Evolutionary conservation across 2,329 filamentous ascomycete species (phyloP).

Genomic region (Chaetomiaceae sp.): DNA sequence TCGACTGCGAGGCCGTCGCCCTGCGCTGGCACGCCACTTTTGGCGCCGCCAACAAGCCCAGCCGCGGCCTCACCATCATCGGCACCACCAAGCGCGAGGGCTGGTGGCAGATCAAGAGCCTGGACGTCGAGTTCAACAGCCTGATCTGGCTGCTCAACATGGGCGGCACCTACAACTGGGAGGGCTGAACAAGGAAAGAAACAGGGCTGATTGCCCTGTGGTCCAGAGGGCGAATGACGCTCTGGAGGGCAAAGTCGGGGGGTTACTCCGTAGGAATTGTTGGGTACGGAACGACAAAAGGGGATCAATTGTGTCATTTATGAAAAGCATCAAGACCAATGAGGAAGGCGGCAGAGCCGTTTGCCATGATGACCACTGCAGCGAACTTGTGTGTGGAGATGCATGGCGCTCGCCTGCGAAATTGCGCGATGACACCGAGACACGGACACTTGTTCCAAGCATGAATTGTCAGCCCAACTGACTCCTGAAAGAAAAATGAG

Average conservation of each 20-base stretch:
- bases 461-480: too few relatives aligned
- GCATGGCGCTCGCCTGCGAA: slow-evolving; percentile 3
- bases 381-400: slow-evolving; percentile 12
- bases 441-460: too few relatives aligned
- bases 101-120: slow-evolving; percentile 29
- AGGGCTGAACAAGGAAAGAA: slow-evolving; percentile 25
- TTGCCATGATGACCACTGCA: slow-evolving; percentile 9
- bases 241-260: too few relatives aligned
- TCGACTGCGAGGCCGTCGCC: slow-evolving; percentile 28
- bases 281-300: too few relatives aligned
- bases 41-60: slow-evolving; percentile 29
- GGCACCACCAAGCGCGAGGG: slow-evolving; percentile 27
- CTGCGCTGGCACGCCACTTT: slow-evolving; percentile 32
- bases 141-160: slow-evolving; percentile 30
- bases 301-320: too few relatives aligned
- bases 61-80: slow-evolving; percentile 31
- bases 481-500: too few relatives aligned
- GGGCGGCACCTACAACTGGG: slow-evolving; percentile 31
- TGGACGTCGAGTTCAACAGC: slow-evolving; percentile 32
- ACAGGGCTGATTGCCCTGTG: too few relatives aligned
- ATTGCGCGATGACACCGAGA: background rate
- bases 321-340: too few relatives aligned
- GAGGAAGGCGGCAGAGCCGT: too few relatives aligned
- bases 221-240: too few relatives aligned
- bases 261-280: too few relatives aligned